Conservation (phyloP, 208 protist genomes). For the Acanthamoeba castellanii region DNA sequence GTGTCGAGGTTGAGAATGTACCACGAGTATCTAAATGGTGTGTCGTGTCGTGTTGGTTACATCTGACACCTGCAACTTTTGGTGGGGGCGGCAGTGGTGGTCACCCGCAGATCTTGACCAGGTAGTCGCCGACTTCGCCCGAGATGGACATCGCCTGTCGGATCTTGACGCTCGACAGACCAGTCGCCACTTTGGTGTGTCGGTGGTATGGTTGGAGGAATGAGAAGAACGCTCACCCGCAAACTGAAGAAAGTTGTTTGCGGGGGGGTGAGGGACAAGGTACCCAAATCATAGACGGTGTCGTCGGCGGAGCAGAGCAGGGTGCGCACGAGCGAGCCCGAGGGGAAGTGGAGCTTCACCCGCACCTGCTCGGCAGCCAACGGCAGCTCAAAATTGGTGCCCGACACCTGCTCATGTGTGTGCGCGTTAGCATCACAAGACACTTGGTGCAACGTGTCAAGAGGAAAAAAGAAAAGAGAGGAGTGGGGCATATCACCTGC, state of each 20-base stretch:
- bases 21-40: not conserved
- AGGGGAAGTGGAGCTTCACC: slow-evolving; percentile 33
- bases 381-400: slow-evolving; percentile 1
- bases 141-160: slow-evolving; percentile 5
- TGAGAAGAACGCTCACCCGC: not conserved
- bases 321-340: slow-evolving; percentile 8
- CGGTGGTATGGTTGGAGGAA: not conserved
- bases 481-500: not conserved
- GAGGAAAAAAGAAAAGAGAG: no score
- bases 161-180: slow-evolving; percentile 33
- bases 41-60: not conserved
- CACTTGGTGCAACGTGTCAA: no score
- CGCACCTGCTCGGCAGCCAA: slow-evolving; percentile 13
- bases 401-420: not conserved
- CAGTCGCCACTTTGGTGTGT: not conserved
- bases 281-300: slow-evolving; percentile 9
- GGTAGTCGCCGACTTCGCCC: not conserved
- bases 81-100: not conserved
- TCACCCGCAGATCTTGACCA: slow-evolving; percentile 34
- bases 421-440: not conserved
- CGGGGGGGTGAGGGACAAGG: not conserved
- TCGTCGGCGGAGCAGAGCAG: slow-evolving; percentile 9
- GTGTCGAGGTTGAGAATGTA: slow-evolving; percentile 1
- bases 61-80: not conserved
- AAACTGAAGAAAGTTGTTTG: not conserved